Base-by-base conservation (phyloP, 352 stramenopile species). In the Lagenidium sp. region DNA sequence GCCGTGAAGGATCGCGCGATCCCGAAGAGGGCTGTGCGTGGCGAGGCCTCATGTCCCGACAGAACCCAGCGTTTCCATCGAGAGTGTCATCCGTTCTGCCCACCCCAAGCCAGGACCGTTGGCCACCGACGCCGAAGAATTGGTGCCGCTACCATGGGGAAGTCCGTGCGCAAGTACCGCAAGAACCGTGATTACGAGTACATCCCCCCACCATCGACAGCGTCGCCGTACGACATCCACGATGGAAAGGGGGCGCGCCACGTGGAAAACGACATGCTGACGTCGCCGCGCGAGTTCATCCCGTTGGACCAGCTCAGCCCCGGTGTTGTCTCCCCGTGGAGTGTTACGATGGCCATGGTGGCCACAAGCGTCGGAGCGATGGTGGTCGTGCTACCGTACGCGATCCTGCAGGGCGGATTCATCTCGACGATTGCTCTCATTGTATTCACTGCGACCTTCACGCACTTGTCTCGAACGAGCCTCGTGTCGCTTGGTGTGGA, bases 241-340 rank as follows among this genome's bases (percentile, higher is more conserved):
- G 56, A 76, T 31, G 57, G 49, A 13, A 56, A 54, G 29, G 55
- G 50, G 7, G 47, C 54, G 2, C 19, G 10, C 19, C 55, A 53
- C n/a, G 35, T 55, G 3, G 55, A 77, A 25, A 51, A 63, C n/a
- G 68, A 82, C 41, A 37, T 82, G 21, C 53, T 82, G n/a, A 56
- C 57, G 2, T 63, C 60, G 10, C 60, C 60, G 4, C 41, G 49
- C 13, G 59, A 74, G 25, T 82, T 76, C 29, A 43, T 82, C 6
- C 57, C 69, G 21, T 44, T 76, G 4, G 58, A 65, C 22, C 53
- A 74, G 20, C 60, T 78, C 28, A 48, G 54, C 1, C 60, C 57
- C 15, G 63, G 68, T 6, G 44, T 66, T 12, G 61, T 55, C 32
- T 69, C 63, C 1, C 24, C 54, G 4, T 16, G 73, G 4, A 36